Percentiles rank a stretch among this genome's conserved stretches.
Conservation (phyloP, 1,284 basidiomycete species). For the Entoloma clypeatum region DNA sequence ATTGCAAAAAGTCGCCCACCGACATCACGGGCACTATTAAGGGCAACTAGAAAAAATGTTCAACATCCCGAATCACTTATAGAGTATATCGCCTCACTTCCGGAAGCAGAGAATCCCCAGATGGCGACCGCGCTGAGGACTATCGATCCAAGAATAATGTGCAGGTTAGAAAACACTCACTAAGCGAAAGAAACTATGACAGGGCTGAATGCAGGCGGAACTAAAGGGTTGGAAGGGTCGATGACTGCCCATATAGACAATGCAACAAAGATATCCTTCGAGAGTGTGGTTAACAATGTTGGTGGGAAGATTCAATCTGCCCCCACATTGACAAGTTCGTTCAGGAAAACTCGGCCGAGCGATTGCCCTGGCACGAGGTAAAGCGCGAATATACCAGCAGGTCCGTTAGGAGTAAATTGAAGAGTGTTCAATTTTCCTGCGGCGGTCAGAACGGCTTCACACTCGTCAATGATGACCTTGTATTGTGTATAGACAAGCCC, state of each 20-base stretch:
- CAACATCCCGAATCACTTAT: not conserved
- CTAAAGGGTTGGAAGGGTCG: constrained; percentile 59
- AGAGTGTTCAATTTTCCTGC: constrained; percentile 39
- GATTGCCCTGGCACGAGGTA: constrained; percentile 45
- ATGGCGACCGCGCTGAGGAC: constrained; percentile 45
- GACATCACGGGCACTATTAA: constrained; percentile 67
- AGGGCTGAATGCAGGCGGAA: constrained; percentile 51
- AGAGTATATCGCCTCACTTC: constrained; percentile 38
- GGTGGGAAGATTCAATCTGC: not conserved
- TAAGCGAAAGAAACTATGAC: constrained; percentile 55
- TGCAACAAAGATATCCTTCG: constrained; percentile 64
- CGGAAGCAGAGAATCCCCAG: constrained; percentile 55
- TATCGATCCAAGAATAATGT: not conserved
- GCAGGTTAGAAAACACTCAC: constrained; percentile 29
- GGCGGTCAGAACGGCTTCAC: constrained; percentile 40
- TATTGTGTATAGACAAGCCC: constrained; percentile 62
- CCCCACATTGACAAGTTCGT: constrained; percentile 62
- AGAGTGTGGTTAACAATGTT: not conserved
- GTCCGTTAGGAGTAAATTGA: constrained; percentile 56
- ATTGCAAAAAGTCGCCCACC: constrained; percentile 57
- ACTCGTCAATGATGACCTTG: constrained; percentile 45
- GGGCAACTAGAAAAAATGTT: constrained; percentile 39
- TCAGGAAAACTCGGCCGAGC: constrained; percentile 54
- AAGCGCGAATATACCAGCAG: constrained; percentile 63
- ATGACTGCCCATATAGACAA: constrained; percentile 53